Conservation (phyloP, 192 early-diverging fungal species). For the Gorgonomyces haynaldii region DNA sequence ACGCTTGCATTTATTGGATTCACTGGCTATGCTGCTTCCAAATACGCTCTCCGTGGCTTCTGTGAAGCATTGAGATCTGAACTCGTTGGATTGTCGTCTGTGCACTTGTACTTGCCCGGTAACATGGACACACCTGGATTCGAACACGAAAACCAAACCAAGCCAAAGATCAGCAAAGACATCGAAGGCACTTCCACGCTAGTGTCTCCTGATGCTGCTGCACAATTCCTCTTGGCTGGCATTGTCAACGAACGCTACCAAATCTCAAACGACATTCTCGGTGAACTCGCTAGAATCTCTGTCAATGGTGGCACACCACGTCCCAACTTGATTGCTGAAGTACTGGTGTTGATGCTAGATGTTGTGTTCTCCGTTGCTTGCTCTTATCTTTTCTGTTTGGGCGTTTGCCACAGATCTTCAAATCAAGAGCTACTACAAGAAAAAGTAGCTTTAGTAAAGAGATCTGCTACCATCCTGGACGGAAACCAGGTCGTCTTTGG, state of each 20-base stretch:
- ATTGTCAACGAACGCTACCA: conserved; percentile 21
- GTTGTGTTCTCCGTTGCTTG: conserved; percentile 1
- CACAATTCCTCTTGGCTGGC: conserved; percentile 20
- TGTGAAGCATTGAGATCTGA: conserved; percentile 28
- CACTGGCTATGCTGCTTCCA: conserved; percentile 25
- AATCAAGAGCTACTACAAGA: conserved; percentile 2
- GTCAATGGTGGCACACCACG: conserved; percentile 5
- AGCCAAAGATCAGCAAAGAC: conserved; percentile 27
- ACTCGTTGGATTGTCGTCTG: conserved; percentile 18
- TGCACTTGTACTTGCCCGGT: conserved; percentile 14
- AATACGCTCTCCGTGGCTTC: conserved; percentile 31
- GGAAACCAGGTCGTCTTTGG: too few relatives aligned
- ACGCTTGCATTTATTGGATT: conserved; percentile 29
- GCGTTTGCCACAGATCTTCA: conserved; percentile 1
- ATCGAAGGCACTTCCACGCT: conserved; percentile 27
- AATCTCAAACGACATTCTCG: conserved; percentile 27
- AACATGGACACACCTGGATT: conserved; percentile 40
- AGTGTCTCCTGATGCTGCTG: conserved; percentile 21
- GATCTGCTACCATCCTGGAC: too few relatives aligned
- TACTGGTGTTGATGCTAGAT: conserved; percentile 3
- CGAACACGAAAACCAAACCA: conserved; percentile 30
- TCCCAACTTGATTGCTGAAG: conserved; percentile 4
- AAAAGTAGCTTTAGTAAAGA: too few relatives aligned
- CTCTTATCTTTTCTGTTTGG: conserved; percentile 9
- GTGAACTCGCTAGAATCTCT: conserved; percentile 17